Evolutionary conservation across 2,329 filamentous ascomycete genomes (phyloP), one percentile per base, ranked within the genome.

Genomic region (Colletotrichum somersetense): DNA sequence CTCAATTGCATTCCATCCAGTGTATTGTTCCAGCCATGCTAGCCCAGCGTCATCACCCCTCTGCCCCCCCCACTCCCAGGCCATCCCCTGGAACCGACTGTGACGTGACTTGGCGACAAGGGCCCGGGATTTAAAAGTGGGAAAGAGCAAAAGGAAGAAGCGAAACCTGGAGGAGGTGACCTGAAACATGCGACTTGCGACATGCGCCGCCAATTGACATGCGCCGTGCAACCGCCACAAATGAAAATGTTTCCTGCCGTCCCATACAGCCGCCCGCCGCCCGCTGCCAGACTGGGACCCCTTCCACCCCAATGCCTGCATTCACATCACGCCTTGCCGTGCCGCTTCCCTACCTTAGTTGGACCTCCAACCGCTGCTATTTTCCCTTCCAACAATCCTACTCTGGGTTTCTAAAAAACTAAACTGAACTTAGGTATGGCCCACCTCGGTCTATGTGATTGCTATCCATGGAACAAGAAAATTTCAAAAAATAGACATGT

Each of bases 181-280:
- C 50, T 72, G 70, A 70, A 70, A 72, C 70, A 70, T 70, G 66
- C 69, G 69, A 70, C 70, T 62, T 70, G 59, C 68, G 65, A 71
- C 69, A 68, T 59, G 65, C 69, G 70, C 66, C 70, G 61, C 59
- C 66, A 70, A 72, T 70, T 72, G 70, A 66, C 66, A 70, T 61
- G 66, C 55, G 38, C 33, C 55, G 30, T 72, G 66, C 66, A 72
- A 50, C 70, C 66, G 70, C 61, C 70, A 70, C 66, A 33, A 65
- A 70, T 50, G 23, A 70, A 59, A 65, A 70, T 70, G 66, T 70
- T 70, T 56, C 61, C 53, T 40, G 53, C 53, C 55, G 35, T 50
- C 38, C 53, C 44, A 52, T 63, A 46, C 69, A 67, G 65, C 69
- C 69, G 65, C 59, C 56, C 33, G 23, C 18, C n/a, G 46, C 46